Base-by-base conservation (phyloP, 23 red algal genomes). In the Gracilaria caudata region DNA sequence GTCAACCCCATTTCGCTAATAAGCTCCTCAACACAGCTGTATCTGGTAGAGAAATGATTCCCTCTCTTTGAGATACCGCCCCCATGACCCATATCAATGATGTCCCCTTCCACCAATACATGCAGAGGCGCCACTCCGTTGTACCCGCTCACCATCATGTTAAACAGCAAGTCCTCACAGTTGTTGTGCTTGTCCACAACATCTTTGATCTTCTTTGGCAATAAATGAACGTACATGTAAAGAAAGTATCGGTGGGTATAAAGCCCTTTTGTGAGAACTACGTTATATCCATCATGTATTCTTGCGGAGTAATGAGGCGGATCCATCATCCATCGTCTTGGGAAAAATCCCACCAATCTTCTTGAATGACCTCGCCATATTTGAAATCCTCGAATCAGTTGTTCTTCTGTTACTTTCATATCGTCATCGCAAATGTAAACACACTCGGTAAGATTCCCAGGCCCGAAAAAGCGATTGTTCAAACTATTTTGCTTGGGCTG, bases 391-490 rank as follows among this genome's bases (percentile, higher is more conserved):
- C 63, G 57, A 49, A 68, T 84, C 63, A 84, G 35, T 63, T 84
- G 80, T 38, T 66, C 41, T 54, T 84, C 80, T 17, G 57, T 84
- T 19, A 84, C 80, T 51, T 84, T 66, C 80, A 84, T 84, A 47
- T 84, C 80, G 58, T 84, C 80, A 70, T 84, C 80, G 26, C 56
- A 59, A 17, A 84, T 68, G 39, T 84, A 84, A 34, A 84, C 80
- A 84, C 80, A 84, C 45, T 84, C 80, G 17, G 57, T 71, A 23
- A 84, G 63, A 45, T 84, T 84, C 44, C 80, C 80, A 38, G 63
- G 80, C 63, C 56, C 80, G 41, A 84, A 84, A 55, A 84, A 84
- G 80, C 80, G 80, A 34, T 84, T 84, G 61, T 84, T 84, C 63
- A 84, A 84, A 13, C 56, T 66, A 41, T 84, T 64, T 20, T 51